These are phyloP conservation scores for Russula foetens DNA, from an alignment of 768 basidiomycete species.

Conservation along the genomic window DNA sequence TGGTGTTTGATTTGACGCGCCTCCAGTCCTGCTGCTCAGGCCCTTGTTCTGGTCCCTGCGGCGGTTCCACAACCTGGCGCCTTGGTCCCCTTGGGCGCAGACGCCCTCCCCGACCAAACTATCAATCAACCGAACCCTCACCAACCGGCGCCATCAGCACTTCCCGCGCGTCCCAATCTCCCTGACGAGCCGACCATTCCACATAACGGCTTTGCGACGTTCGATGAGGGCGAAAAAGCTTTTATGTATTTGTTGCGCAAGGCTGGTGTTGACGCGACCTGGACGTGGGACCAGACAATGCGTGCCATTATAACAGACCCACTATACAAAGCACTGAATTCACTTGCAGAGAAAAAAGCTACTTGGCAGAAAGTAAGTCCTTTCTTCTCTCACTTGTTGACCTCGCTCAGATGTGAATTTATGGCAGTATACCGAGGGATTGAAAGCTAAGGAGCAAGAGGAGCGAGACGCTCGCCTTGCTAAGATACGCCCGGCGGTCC, in stretches of 20 bases:
- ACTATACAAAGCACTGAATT: conserved; percentile 88
- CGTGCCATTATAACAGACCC: conserved; percentile 97
- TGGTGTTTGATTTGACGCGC: not conserved
- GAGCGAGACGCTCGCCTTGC: conserved; percentile 77
- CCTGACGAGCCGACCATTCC: conserved; percentile 87
- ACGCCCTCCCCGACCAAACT: conserved; percentile 30
- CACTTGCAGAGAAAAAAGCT: conserved; percentile 89
- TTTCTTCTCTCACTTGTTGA: not conserved
- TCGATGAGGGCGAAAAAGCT: conserved; percentile 89
- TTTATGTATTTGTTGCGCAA: conserved; percentile 86
- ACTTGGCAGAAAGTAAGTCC: conserved; percentile 82
- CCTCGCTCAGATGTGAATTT: conserved; percentile 3
- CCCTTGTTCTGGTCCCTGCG: not conserved
- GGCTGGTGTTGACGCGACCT: conserved; percentile 82
- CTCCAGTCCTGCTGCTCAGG: conserved; percentile 6
- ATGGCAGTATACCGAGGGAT: conserved; percentile 62
- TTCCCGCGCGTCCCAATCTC: conserved; percentile 69
- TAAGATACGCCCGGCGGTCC: conserved; percentile 78
- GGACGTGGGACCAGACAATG: conserved; percentile 99
- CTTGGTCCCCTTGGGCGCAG: conserved; percentile 14
- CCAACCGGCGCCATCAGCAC: conserved; percentile 47
- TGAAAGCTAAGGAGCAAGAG: conserved; percentile 77
- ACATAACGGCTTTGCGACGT: conserved; percentile 78
- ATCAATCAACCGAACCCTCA: conserved; percentile 48
- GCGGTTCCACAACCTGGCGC: conserved; percentile 26